phyloP scores from a whole-genome alignment of 2,329 filamentous ascomycete genomes.

The Akanthomyces muscarius region DNA sequence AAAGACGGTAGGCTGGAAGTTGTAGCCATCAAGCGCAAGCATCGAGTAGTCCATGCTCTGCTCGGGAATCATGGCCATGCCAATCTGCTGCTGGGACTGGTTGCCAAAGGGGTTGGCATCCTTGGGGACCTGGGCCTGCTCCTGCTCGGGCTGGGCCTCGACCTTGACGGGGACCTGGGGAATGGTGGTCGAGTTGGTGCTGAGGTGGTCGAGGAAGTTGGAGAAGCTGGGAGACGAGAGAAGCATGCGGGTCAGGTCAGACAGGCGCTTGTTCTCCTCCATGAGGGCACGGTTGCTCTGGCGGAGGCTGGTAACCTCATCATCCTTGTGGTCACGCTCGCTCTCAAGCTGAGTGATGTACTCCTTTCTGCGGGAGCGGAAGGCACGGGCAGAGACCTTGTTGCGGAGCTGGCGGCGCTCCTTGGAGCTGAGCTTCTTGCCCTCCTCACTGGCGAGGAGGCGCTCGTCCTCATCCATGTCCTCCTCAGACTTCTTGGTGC shows the following conservation, averaged over 20 bases:
- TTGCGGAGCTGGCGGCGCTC: conserved; percentile 95
- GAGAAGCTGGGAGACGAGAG: conserved; percentile 78
- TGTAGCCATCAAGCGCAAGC: conserved; percentile 59
- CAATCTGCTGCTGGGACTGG: conserved; percentile 62
- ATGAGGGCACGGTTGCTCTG: conserved; percentile 74
- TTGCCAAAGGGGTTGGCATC: conserved; percentile 60
- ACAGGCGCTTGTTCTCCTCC: conserved; percentile 80
- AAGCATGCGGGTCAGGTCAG: conserved; percentile 75
- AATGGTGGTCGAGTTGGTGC: conserved; percentile 51
- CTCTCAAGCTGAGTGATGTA: conserved; percentile 93
- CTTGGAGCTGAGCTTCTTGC: conserved; percentile 98
- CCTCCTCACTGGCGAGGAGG: conserved; percentile 90
- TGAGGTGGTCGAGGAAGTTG: conserved; percentile 70
- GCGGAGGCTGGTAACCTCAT: conserved; percentile 77
- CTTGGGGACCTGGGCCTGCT: conserved; percentile 55
- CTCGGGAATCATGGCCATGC: conserved; percentile 81
- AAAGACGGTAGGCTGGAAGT: conserved; percentile 68
- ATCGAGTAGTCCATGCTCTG: conserved; percentile 70
- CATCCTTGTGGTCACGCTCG: conserved; percentile 79
- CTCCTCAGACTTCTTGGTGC: conserved; percentile 87
- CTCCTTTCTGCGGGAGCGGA: conserved; percentile 97
- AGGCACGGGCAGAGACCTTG: conserved; percentile 96
- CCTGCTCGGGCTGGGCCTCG: conserved; percentile 38
- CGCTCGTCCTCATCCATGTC: conserved; percentile 99
- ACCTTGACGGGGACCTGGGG: conserved; percentile 38